Base-by-base conservation (phyloP, 2,329 filamentous ascomycete genomes). In the Aspergillus oerlinghausenensis region DNA sequence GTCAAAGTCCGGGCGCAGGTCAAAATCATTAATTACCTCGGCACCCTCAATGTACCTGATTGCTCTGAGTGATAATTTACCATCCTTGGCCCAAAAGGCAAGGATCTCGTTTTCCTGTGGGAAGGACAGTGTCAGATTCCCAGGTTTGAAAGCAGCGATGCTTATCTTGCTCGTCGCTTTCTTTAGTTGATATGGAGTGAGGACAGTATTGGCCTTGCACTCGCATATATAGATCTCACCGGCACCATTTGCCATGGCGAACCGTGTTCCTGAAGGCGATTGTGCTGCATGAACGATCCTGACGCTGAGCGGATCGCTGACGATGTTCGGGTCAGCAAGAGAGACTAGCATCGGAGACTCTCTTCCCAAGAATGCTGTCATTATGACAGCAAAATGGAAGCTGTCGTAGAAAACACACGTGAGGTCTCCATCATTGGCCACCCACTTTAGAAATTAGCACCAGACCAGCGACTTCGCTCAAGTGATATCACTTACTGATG, bases 181-280 rank as follows among this genome's bases (percentile, higher is more conserved):
- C 50, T 70, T 74, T 40, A 73, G 56, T 52, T 65, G 68, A 9
- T 63, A 63, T 1, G 66, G 63, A 10, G 62, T 66, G 5, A 73
- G 59, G 3, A 58, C 59, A 4, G 66, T 66, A 54, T 65, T 67
- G 43, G 66, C 48, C 23, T 63, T 71, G 52, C 68, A 67, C 47
- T 73, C 67, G 50, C 71, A 72, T 49, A 73, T 59, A 32, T 71
- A 67, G n/a, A 73, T 67, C 45, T 74, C 69, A 5, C 66, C 69
- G 65, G 69, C 70, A n/a, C 68, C 66, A 52, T 73, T 74, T 42
- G 66, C 65, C 38, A 69, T 62, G 8, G 65, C 59, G 42, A 71
- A 70, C 7, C 63, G 63, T 4, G 61, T 55, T 8, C 69, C 70
- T 3, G 69, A 70, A 3, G 70, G 69, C 4, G 70, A 73, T 55